These are phyloP conservation scores for Fusarium chlamydosporum DNA, from an alignment of 2,329 filamentous ascomycete genomes.

Conservation along the genomic window DNA sequence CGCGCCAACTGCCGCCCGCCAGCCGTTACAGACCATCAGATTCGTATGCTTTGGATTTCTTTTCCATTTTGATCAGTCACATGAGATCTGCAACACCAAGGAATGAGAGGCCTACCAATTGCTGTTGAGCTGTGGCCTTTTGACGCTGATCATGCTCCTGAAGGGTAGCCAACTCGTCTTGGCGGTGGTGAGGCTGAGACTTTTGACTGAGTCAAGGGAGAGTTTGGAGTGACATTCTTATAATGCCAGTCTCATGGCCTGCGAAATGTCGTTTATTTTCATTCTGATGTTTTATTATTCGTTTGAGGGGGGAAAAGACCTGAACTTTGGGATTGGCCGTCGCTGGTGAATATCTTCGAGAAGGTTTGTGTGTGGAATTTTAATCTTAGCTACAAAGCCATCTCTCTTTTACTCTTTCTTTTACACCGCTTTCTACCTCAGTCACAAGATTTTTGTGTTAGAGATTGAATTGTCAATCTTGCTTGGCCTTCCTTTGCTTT, in stretches of 20 bases:
- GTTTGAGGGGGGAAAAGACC: too few species aligned
- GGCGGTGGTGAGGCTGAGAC: conserved; percentile 28
- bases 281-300: neutral
- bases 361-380: neutral
- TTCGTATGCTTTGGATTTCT: conserved; percentile 2
- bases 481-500: neutral
- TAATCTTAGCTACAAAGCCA: neutral
- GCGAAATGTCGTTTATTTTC: too few species aligned
- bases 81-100: neutral
- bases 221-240: conserved; percentile 4
- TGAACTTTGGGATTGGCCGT: neutral
- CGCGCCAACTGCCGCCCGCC: conserved; percentile 20
- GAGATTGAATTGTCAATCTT: too few species aligned
- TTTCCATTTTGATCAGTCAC: conserved; percentile 2
- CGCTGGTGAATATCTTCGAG: too few species aligned
- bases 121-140: neutral
- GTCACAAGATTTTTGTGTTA: neutral
- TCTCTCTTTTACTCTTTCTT: neutral
- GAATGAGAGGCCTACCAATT: conserved; percentile 1
- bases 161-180: conserved; percentile 12
- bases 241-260: neutral
- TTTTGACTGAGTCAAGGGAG: conserved; percentile 24
- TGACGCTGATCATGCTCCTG: neutral
- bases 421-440: neutral
- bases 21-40: conserved; percentile 7